Base-by-base conservation (phyloP, 257 asterid genomes). In the Scutellaria minor region DNA sequence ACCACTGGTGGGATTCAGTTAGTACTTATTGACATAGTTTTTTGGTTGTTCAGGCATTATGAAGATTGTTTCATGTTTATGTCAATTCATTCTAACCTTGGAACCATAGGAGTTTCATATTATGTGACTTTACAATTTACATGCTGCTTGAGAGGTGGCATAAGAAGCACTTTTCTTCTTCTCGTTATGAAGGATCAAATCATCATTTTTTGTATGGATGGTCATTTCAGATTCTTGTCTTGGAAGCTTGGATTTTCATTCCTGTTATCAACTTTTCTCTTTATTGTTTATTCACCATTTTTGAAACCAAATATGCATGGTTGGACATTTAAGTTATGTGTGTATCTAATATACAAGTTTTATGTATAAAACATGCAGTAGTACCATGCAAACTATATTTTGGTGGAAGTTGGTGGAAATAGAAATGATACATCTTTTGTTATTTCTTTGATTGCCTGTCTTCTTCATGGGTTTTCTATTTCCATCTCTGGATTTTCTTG, bases 101-200 rank as follows among this genome's bases (percentile, higher is more conserved):
- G 45, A 44, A 2, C 22, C 31, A 12, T 14, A 54, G 40, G 18
- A 53, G 47, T 40, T 51, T 40, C 27, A 24, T 46, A 18, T 57
- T 56, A 53, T 55, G 44, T 20, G 63, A 59, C 62, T 44, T 68
- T 72, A 31, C 31, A 40, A 40, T 53, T 68, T 44, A 45, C 6
- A 13, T 61, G 78, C 66, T 73, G 62, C 75, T 14, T 73, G 55
- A 20, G 42, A 40, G 54, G 42, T 56, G 62, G 51, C 53, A 56
- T 14, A 20, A 39, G 53, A 37, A 50, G 4, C 6, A 37, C 35
- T 10, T 54, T 12, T 8, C 6, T 20, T 12, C 5, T 20, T 1
- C 8, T 50, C n/a, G 6, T 15, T 13, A 50, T 24, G 58, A 55
- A 40, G 66, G 10, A 10, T 22, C 11, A 69, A 64, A 52, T 48